Conservation (phyloP, 2,329 filamentous ascomycete genomes). For the Microdochium bolleyi region DNA sequence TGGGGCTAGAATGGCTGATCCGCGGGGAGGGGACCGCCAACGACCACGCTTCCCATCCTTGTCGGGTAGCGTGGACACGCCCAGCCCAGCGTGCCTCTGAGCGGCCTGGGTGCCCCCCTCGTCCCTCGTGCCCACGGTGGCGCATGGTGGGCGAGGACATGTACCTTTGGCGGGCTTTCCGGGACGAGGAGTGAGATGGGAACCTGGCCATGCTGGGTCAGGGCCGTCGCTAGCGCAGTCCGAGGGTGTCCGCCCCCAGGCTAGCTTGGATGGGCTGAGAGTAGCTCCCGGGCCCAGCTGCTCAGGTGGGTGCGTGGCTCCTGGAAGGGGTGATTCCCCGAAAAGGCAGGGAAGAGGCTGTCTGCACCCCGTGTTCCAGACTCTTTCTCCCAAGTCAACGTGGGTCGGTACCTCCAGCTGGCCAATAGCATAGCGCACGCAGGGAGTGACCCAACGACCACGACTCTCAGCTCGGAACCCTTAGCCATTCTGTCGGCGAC, state of each 20-base stretch:
- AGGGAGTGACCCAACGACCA: background rate
- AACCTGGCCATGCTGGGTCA: conserved; percentile 13
- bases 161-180: conserved; percentile 5
- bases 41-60: background rate
- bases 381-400: background rate
- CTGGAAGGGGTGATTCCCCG: background rate
- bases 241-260: conserved; percentile 9
- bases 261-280: conserved; percentile 19
- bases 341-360: background rate
- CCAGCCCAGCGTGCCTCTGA: background rate
- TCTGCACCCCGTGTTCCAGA: background rate
- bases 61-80: background rate
- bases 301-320: background rate
- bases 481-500: background rate
- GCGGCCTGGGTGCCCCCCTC: background rate
- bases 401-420: background rate
- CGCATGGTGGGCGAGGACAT: background rate
- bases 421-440: background rate
- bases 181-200: conserved; percentile 8
- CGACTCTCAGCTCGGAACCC: background rate
- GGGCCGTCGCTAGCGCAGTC: conserved; percentile 13
- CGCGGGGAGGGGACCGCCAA: conserved; percentile 5
- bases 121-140: background rate
- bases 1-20: conserved; percentile 13
- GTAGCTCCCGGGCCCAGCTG: background rate